Base-by-base conservation (phyloP, 2,329 filamentous ascomycete species). In the Ceratocystis huliohia region DNA sequence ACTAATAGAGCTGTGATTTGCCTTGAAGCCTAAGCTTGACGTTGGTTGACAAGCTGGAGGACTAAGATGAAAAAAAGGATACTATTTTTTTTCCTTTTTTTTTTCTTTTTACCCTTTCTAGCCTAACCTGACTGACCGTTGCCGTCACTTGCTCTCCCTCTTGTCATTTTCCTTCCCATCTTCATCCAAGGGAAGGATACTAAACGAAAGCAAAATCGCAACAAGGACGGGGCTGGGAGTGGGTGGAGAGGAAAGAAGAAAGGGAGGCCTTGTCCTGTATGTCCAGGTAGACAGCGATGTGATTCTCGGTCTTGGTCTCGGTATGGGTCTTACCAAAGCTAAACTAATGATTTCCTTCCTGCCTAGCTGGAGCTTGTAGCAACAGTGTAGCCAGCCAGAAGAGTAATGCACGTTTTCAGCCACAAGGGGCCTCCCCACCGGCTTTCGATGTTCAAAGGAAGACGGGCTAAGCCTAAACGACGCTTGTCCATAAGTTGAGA, bases 401-500 rank as follows among this genome's bases (percentile, higher is more conserved):
- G 4, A n/a, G 20, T 13, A 20, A 53, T 53, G 56, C 56, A 59
- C 28, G 56, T 8, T 59, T 59, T 59, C 56, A 37, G 56, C 56
- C 30, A 59, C 56, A 59, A 59, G 28, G 46, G 28, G 28, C 56
- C 56, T 59, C 17, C 56, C 28, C 56, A n/a, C 56, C 25, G 56
- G 56, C 56, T 37, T 59, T 37, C 33, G 28, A 59, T 37, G 56
- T 28, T 13, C 37, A 25, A 22, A 28, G 37, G 45, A 30, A 45
- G 33, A 20, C 37, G 15, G 33, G 61, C 20, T 20, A 63, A 61
- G 45, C 57, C 44, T 59, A 65, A 61, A 59, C 10, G 64, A 65
- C 59, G 33, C 33, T 5, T 45, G 22, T 46, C 45, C 17, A 59
- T n/a, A 15, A 63, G 61, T 44, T 44, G 28, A 65, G 64, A 41